Evolutionary conservation across 257 asterid species (phyloP).

Genomic region (Verbascum thapsus): DNA sequence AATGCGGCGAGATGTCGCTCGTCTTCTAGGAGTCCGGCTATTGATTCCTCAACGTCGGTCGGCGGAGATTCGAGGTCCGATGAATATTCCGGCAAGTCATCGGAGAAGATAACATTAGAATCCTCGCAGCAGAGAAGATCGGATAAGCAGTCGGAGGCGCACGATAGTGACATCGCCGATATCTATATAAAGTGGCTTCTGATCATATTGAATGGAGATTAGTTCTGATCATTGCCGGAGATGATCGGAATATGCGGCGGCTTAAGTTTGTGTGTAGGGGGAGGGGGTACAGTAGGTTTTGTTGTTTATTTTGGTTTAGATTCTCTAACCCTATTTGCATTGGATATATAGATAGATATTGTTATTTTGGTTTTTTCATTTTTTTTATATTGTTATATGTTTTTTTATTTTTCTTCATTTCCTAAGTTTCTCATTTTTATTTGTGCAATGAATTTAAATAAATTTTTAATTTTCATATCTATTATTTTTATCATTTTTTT

Average conservation of each 20-base stretch:
- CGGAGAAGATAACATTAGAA: constrained; percentile 58
- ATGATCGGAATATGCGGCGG: constrained; percentile 64
- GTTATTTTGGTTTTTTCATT: constrained; percentile 33
- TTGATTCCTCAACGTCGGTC: constrained; percentile 63
- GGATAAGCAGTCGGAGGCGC: constrained; percentile 91
- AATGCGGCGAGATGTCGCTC: constrained; percentile 57
- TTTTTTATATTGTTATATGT: no score
- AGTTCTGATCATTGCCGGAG: constrained; percentile 43
- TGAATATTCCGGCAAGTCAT: constrained; percentile 68
- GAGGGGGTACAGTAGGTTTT: constrained; percentile 46
- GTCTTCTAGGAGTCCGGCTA: constrained; percentile 73
- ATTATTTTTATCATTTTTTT: no score
- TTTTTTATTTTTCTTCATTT: background rate
- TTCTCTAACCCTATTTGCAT: constrained; percentile 43
- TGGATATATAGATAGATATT: constrained; percentile 60
- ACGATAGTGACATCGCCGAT: constrained; percentile 66
- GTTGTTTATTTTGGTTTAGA: constrained; percentile 47
- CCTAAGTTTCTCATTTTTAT: background rate
- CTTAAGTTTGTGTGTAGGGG: constrained; percentile 29
- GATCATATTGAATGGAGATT: constrained; percentile 32
- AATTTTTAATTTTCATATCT: no score
- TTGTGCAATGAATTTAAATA: background rate
- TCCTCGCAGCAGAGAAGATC: constrained; percentile 96
- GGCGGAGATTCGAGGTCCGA: constrained; percentile 63
- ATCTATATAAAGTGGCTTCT: constrained; percentile 28